phyloP scores from a whole-genome alignment of 345 rosid genomes.

The Hibiscus trionum region DNA sequence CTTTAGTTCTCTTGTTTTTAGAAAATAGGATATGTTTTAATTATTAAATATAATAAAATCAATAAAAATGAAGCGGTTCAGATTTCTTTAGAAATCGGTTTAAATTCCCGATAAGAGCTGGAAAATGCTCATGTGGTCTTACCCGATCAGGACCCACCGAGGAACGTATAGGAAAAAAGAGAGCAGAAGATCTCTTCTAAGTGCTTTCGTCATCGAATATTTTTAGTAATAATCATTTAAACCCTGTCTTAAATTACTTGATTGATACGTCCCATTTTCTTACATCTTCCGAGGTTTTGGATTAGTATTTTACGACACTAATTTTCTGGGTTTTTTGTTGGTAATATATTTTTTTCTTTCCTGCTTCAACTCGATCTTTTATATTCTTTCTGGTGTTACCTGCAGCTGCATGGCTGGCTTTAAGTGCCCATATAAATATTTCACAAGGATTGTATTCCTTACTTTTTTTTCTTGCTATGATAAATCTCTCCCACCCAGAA shows the following conservation, averaged over 20 bases:
- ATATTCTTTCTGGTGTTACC: slow-evolving; percentile 16
- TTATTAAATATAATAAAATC: too few species aligned
- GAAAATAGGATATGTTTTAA: not conserved
- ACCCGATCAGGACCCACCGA: slow-evolving; percentile 5
- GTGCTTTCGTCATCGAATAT: slow-evolving; percentile 23
- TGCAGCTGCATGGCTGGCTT: slow-evolving; percentile 61
- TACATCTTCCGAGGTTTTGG: slow-evolving; percentile 12
- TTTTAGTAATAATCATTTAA: not conserved
- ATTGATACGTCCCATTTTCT: not conserved
- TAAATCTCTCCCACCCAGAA: slow-evolving; percentile 10
- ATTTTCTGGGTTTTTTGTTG: not conserved
- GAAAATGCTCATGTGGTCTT: slow-evolving; percentile 3
- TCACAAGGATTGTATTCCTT: slow-evolving; percentile 49
- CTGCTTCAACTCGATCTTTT: slow-evolving; percentile 16
- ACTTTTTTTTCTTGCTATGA: slow-evolving; percentile 12
- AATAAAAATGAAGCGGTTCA: not conserved
- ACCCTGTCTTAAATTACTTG: not conserved
- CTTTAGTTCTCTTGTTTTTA: not conserved
- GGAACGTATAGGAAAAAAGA: not conserved
- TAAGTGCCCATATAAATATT: slow-evolving; percentile 40
- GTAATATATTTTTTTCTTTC: slow-evolving; percentile 8
- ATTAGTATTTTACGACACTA: slow-evolving; percentile 3
- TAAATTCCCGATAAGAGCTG: not conserved
- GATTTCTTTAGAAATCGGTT: not conserved
- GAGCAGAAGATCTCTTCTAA: not conserved